Evolutionary conservation across 106 monocot genomes (phyloP), one percentile per base, ranked within the genome.

Genomic region (Dendrobium huoshanense): DNA sequence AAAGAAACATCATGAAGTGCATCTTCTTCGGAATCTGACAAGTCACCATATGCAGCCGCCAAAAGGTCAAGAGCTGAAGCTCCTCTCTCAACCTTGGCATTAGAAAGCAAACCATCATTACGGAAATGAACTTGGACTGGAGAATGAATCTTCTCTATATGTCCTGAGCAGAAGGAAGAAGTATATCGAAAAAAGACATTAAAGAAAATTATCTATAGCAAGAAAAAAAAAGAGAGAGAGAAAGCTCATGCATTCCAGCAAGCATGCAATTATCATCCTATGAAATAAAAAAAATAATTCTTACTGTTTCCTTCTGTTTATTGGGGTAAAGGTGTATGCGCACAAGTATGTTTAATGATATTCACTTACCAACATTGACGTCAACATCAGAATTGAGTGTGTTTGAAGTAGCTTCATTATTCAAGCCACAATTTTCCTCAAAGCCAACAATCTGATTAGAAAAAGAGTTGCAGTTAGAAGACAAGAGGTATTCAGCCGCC

Each of bases 41-140:
- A 85, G 77, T 86, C 86, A 29, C 86, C 86, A 83, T 97, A 97
- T 77, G 88, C 87, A 56, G 92, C 92, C 65, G 90, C 97, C 77
- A 97, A 81, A 78, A 97, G 88, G 81, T 89, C 89, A 76, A 97
- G 92, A 77, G 92, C 94, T 83, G 94, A 92, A 73, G 77, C 77
- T 17, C 74, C 77, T 79, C 81, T 77, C 58, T 78, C 68, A 47
- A 33, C 61, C 49, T 33, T 80, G 43, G 72, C 13, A 55, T 73
- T 76, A 73, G 75, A 82, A 82, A 74, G 19, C 8, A 20, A 51
- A 72, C 82, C 59, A 74, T n/a, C 55, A 74, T 65, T 48, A 49
- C 73, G 43, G 27, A 82, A 85, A 49, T 80, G 75, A 67, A 85
- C 51, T 80, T 84, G 75, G 20, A 58, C 70, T 74, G 80, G 72